A percentile compares a stretch with the other conserved stretches of the same genome.
phyloP scores from a whole-genome alignment of 2,329 filamentous ascomycete species.

The Arthroderma sp. region DNA sequence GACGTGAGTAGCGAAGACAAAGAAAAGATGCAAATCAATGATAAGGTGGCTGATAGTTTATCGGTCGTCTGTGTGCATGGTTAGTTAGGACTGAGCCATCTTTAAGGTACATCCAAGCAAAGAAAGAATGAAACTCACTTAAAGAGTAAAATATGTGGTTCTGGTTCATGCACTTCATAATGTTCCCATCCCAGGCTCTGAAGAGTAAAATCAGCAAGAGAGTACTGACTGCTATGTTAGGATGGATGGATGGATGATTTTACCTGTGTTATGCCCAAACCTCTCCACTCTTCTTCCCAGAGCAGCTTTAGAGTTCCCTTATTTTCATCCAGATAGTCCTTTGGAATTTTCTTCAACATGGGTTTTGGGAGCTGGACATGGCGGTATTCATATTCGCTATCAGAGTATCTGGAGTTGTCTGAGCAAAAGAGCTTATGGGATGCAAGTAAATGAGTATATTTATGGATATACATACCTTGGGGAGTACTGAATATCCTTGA shows the following conservation, averaged over 20 bases:
- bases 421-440: neutral
- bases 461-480: slow-evolving; percentile 49
- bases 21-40: neutral
- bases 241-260: slow-evolving; percentile 2
- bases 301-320: slow-evolving; percentile 91
- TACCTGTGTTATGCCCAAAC: slow-evolving; percentile 93
- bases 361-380: slow-evolving; percentile 95
- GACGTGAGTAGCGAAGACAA: neutral
- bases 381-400: slow-evolving; percentile 87
- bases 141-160: slow-evolving; percentile 96
- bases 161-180: slow-evolving; percentile 97
- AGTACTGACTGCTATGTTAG: neutral
- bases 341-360: slow-evolving; percentile 94
- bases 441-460: neutral
- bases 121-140: slow-evolving; percentile 41
- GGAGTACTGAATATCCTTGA: slow-evolving; percentile 92
- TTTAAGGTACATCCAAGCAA: slow-evolving; percentile 12
- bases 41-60: slow-evolving; percentile 65
- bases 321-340: slow-evolving; percentile 78
- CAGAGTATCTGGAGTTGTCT: slow-evolving; percentile 58
- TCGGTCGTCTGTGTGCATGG: slow-evolving; percentile 50
- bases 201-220: neutral
- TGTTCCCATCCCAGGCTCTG: slow-evolving; percentile 98
- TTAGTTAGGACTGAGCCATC: slow-evolving; percentile 8
- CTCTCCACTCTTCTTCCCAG: slow-evolving; percentile 98